phyloP scores from a whole-genome alignment of 2,329 filamentous ascomycete genomes.

The Curvularia sp. region DNA sequence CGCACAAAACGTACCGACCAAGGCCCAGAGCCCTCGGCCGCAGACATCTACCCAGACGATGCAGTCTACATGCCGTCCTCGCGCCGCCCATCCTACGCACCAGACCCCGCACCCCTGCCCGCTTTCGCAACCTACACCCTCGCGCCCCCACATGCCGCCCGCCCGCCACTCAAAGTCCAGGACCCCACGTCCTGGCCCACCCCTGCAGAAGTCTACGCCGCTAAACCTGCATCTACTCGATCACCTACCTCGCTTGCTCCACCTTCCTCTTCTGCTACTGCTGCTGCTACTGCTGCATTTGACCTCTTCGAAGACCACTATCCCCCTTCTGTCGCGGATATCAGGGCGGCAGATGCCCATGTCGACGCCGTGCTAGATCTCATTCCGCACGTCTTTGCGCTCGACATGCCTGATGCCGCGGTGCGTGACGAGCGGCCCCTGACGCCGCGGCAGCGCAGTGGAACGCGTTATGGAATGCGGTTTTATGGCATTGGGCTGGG shows the following conservation, averaged over 20 bases:
- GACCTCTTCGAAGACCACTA: conserved; percentile 14
- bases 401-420: conserved; percentile 10
- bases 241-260: too few species aligned
- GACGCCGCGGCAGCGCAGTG: conserved; percentile 26
- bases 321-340: conserved; percentile 18
- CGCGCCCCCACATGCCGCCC: background rate
- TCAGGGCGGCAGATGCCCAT: conserved; percentile 21
- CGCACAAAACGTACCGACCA: conserved; percentile 39
- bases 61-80: conserved; percentile 17
- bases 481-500: conserved; percentile 23
- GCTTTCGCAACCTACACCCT: too few species aligned
- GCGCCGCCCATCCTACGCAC: background rate
- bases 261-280: background rate
- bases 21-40: conserved; percentile 39
- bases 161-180: conserved; percentile 4
- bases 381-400: conserved; percentile 19
- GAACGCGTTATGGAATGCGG: conserved; percentile 28
- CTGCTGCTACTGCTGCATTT: background rate
- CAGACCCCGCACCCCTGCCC: conserved; percentile 1
- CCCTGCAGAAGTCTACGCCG: conserved; percentile 25
- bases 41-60: conserved; percentile 46
- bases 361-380: conserved; percentile 15
- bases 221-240: background rate
- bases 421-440: conserved; percentile 24
- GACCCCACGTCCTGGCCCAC: conserved; percentile 25